Percentiles rank a stretch among this genome's conserved stretches.
phyloP scores from a whole-genome alignment of 495 filamentous ascomycete species.

The Filosporella fistucella region DNA sequence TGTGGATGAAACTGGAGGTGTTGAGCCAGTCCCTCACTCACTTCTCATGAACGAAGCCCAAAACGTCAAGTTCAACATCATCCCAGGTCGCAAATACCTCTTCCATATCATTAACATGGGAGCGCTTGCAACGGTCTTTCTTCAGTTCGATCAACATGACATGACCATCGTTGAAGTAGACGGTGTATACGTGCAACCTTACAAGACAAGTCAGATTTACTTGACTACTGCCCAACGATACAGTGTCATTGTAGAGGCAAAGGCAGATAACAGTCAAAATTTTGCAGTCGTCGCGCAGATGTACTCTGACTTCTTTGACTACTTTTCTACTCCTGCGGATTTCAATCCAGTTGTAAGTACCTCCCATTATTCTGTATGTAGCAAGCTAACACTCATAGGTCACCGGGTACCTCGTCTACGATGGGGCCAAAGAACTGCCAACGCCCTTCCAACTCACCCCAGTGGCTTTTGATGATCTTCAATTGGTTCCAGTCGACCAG shows the following conservation, averaged over 20 bases:
- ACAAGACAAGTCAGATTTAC: slow-evolving; percentile 46
- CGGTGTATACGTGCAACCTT: slow-evolving; percentile 51
- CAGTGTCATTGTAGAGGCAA: slow-evolving; percentile 44
- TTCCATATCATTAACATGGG: slow-evolving; percentile 67
- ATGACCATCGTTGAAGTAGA: slow-evolving; percentile 50
- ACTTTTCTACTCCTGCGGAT: slow-evolving; percentile 3
- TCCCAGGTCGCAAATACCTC: slow-evolving; percentile 72
- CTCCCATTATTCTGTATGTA: background rate
- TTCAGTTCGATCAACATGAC: slow-evolving; percentile 69
- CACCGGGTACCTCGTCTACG: slow-evolving; percentile 9
- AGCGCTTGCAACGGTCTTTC: slow-evolving; percentile 58
- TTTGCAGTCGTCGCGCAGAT: slow-evolving; percentile 32
- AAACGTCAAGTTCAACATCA: slow-evolving; percentile 47
- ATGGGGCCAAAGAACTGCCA: background rate
- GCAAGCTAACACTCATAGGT: background rate
- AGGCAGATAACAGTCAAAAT: background rate
- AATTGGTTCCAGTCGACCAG: slow-evolving; percentile 6
- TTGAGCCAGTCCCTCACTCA: slow-evolving; percentile 62
- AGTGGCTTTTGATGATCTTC: slow-evolving; percentile 3
- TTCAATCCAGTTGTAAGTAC: slow-evolving; percentile 5
- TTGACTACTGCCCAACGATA: slow-evolving; percentile 47
- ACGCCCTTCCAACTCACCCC: background rate
- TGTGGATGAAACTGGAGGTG: slow-evolving; percentile 28
- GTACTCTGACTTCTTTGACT: slow-evolving; percentile 32
- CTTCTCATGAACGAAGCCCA: slow-evolving; percentile 65